Evolutionary conservation across 768 basidiomycete species (phyloP), one percentile per base, ranked within the genome.

Genomic region (Tubosaeta sp.): DNA sequence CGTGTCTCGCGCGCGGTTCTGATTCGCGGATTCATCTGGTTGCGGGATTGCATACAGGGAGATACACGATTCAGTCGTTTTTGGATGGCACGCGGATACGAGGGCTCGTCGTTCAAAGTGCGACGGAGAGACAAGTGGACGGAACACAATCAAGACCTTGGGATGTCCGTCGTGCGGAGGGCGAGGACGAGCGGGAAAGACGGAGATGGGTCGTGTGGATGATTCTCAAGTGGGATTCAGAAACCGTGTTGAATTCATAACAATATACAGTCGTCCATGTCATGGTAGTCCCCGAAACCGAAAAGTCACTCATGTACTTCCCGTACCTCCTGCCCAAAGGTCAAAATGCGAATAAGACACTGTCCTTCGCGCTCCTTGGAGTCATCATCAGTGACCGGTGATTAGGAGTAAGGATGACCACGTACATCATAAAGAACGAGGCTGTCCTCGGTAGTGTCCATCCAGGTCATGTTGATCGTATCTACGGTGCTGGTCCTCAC

Each of bases 131-230:
- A 54, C 74, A 80, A 46, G 72, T 77, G 16, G 60, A 53, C 7
- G 78, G 77, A 8, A 52, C 53, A 0, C 57, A 48, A 14, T 56
- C 63, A 30, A 77, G 81, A 40, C 40, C 56, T 6, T 88, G 86
- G 86, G 69, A 73, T 46, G 73, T 82, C 10, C 61, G 68, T 9
- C 69, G 76, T 36, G 77, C 71, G 0, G 78, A 79, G 24, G 62
- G 64, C 0, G 86, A 88, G 54, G 81, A 84, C 36, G 87, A 90
- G 36, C 71, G 61, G n/a, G 85, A 86, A 56, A 73, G 84, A 57
- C 76, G 86, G 54, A 69, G 75, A 19, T 90, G 88, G 87, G 73
- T 90, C 18, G 72, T 90, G 38, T 87, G 84, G 81, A 77, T 87
- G 29, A 64, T 73, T 53, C 59, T 86, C 31, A 76, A 68, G 55